Conservation (phyloP, 2,329 filamentous ascomycete genomes). For the Penicillium sp. region DNA sequence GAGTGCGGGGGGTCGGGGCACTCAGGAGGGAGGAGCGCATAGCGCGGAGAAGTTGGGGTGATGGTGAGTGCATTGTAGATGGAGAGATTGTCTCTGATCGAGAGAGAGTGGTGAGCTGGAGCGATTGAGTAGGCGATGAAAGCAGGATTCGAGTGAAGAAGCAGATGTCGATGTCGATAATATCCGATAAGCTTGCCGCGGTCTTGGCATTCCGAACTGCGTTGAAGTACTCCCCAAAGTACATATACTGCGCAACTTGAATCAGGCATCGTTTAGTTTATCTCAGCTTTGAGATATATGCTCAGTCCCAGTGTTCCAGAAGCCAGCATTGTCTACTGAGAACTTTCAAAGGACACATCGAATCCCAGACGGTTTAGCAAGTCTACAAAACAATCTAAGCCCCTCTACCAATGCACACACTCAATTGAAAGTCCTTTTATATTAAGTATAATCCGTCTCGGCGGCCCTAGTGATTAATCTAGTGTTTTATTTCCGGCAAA, state of each 20-base stretch:
- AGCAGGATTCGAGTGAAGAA: slow-evolving; percentile 10
- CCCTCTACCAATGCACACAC: neutral
- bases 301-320: no score
- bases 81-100: neutral
- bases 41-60: slow-evolving; percentile 50
- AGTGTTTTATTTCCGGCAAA: slow-evolving; percentile 34
- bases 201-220: slow-evolving; percentile 11
- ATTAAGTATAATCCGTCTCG: slow-evolving; percentile 30
- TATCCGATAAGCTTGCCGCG: slow-evolving; percentile 5
- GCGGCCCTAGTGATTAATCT: slow-evolving; percentile 34
- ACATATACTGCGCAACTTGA: neutral
- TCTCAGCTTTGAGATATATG: neutral
- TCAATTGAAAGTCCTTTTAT: slow-evolving; percentile 25
- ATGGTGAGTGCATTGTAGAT: slow-evolving; percentile 47
- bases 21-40: slow-evolving; percentile 45
- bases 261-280: neutral
- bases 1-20: slow-evolving; percentile 20
- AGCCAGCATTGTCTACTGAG: neutral
- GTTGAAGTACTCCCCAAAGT: neutral
- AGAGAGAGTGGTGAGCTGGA: neutral
- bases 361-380: neutral
- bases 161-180: neutral
- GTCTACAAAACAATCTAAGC: neutral
- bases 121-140: neutral
- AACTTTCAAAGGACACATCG: neutral